Evolutionary conservation across 2,329 filamentous ascomycete genomes (phyloP), one percentile per base, ranked within the genome.

Genomic region (Paracoccidioides lutzii): DNA sequence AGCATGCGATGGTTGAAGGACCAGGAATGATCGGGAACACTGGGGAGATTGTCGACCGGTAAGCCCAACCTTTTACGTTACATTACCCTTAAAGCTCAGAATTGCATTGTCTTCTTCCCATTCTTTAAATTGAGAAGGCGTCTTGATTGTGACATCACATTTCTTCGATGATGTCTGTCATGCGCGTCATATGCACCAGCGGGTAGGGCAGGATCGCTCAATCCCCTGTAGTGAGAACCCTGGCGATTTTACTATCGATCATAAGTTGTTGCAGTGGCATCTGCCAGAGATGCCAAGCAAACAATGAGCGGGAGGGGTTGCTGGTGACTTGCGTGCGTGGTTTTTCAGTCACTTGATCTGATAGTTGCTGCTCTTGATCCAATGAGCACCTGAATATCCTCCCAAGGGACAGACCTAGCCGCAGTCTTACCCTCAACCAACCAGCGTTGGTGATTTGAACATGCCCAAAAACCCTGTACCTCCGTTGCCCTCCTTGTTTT

Each of bases 1-100:
- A 93, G 72, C 84, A 87, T 77, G 78, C 82, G 62, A 78, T 83
- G 65, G 73, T 91, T 66, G 76, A 78, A 65, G 88, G 90, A 30
- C 88, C 88, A 61, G 87, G 89, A 65, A 80, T 74, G 72, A 71
- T 95, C 61, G 89, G 87, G 67, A 79, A 80, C 65, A 81, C 85
- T 33, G 80, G 94, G 70, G 84, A 89, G 60, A 78, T 83, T 69
- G 75, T 96, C 72, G 91, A 97, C 76, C 94, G 89, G 91, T 97
- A 83, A 85, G 88, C 79, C 63, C 63, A 63, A 15, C 43, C 32
- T 35, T 51, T 44, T 42, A 33, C 15, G 54, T 53, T 57, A 46
- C 50, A 37, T 57, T 35, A 40, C 66, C 61, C 28, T 52, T 33
- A 5, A 12, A 33, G 50, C 42, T 33, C 37, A 42, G n/a, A 10